A percentile compares a stretch with the other conserved stretches of the same genome.
These are phyloP conservation scores for Allium sativum DNA, from an alignment of 106 monocot genomes.

Conservation along the genomic window DNA sequence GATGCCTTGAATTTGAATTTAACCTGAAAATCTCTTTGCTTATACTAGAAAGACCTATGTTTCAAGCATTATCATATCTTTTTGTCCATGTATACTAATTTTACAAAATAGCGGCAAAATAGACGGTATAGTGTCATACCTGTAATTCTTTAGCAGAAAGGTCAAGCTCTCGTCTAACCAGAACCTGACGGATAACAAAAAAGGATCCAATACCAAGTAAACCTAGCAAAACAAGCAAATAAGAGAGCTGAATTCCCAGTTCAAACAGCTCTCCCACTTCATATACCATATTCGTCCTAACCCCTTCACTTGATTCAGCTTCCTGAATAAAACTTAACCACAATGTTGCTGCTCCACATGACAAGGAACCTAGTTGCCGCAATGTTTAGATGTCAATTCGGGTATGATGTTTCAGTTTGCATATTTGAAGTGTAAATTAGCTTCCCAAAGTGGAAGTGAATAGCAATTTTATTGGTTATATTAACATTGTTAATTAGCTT, in stretches of 20 bases:
- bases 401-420: background rate
- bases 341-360: constrained; percentile 32
- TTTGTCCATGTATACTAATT: background rate
- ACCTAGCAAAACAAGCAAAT: constrained; percentile 69
- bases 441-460: too few species aligned
- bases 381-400: constrained; percentile 6
- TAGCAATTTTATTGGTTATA: too few species aligned
- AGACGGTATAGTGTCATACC: constrained; percentile 3
- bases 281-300: constrained; percentile 46
- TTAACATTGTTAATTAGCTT: too few species aligned
- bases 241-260: constrained; percentile 84
- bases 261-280: constrained; percentile 84
- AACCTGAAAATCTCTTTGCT: too few species aligned
- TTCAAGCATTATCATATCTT: too few species aligned
- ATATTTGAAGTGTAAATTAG: background rate
- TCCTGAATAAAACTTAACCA: constrained; percentile 42
- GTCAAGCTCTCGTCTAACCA: constrained; percentile 86
- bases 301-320: constrained; percentile 42
- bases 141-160: constrained; percentile 95
- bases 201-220: constrained; percentile 84
- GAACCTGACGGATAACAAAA: constrained; percentile 89
- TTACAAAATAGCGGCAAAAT: background rate
- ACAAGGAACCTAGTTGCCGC: constrained; percentile 13
- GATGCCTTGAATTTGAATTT: too few species aligned
- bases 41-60: too few species aligned